Evolutionary conservation across 345 rosid species (phyloP), one percentile per base, ranked within the genome.

Genomic region (Citrus trifoliata): DNA sequence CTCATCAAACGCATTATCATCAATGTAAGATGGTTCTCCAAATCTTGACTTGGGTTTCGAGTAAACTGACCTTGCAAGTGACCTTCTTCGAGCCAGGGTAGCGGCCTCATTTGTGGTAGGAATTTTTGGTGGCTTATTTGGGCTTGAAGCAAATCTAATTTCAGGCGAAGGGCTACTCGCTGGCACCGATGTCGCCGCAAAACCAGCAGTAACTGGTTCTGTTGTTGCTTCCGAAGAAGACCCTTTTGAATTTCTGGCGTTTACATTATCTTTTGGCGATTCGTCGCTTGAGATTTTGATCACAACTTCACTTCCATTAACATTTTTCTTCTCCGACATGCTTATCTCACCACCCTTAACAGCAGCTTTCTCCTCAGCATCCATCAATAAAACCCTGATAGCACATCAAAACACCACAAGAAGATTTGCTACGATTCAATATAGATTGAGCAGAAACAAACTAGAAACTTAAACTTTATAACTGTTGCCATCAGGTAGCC

Each of bases 31-130:
- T 74, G 87, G 97, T 46, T 89, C 95, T 19, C 86, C 94, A 73
- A 95, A 95, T 81, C 98, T 89, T 28, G 97, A 93, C 80, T 92
- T 95, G n/a, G 95, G 86, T 80, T 90, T 95, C 37, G 92, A 90
- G 85, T 83, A 87, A 70, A 72, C 81, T 10, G 97, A 90, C 86
- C 93, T 84, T 6, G 84, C 32, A 25, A 93, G n/a, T 28, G 97
- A 78, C 78, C 77, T 91, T 65, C 85, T 85, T 33, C 90, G 71
- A n/a, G 33, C n/a, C 21, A 88, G 80, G 55, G 86, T 83, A 32
- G 83, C 5, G 18, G 51, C 82, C 48, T 87, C 93, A 19, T 28
- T 81, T 74, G 61, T 33, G 0, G 77, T 33, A 16, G 95, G 90
- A 74, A 69, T 14, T 78, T 87, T 90, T 6, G 98, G 98, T 10